These are phyloP conservation scores for Fusarium udum DNA, from an alignment of 2,329 filamentous ascomycete genomes.

Conservation along the genomic window DNA sequence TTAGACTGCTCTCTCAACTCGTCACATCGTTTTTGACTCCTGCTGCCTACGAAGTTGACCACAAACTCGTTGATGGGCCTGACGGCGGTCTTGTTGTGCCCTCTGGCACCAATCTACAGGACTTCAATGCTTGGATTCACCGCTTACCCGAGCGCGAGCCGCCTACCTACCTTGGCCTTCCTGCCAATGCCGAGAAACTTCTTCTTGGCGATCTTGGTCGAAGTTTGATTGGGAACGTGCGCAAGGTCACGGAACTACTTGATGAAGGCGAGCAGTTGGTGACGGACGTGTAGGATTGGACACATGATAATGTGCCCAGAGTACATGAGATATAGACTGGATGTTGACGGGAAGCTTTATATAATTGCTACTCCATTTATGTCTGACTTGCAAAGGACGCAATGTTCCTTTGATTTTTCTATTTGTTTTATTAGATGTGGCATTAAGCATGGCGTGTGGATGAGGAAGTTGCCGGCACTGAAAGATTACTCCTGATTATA, in stretches of 20 bases:
- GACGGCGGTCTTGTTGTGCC: slow-evolving; percentile 77
- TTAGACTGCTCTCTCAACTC: slow-evolving; percentile 74
- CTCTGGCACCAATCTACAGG: slow-evolving; percentile 79
- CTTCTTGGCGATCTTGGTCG: slow-evolving; percentile 87
- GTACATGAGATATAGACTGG: background rate
- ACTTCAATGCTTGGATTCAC: slow-evolving; percentile 93
- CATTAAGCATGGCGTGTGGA: slow-evolving; percentile 23
- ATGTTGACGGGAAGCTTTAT: background rate
- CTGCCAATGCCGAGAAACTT: slow-evolving; percentile 96
- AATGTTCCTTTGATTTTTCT: background rate
- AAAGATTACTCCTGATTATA: slow-evolving; percentile 34
- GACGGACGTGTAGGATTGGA: slow-evolving; percentile 62
- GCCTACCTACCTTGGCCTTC: slow-evolving; percentile 91
- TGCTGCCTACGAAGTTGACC: slow-evolving; percentile 89
- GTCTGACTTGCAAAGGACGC: slow-evolving; percentile 4
- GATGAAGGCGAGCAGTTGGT: slow-evolving; percentile 95
- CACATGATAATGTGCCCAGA: background rate
- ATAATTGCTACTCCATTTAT: background rate
- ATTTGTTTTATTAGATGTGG: slow-evolving; percentile 16
- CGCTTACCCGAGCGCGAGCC: slow-evolving; percentile 93
- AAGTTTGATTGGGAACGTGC: slow-evolving; percentile 84
- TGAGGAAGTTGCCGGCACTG: background rate
- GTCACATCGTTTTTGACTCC: slow-evolving; percentile 84
- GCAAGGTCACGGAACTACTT: slow-evolving; percentile 84
- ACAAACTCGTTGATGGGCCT: slow-evolving; percentile 81